Base-by-base conservation (phyloP, 352 stramenopile species). In the Phytophthora palmivora region DNA sequence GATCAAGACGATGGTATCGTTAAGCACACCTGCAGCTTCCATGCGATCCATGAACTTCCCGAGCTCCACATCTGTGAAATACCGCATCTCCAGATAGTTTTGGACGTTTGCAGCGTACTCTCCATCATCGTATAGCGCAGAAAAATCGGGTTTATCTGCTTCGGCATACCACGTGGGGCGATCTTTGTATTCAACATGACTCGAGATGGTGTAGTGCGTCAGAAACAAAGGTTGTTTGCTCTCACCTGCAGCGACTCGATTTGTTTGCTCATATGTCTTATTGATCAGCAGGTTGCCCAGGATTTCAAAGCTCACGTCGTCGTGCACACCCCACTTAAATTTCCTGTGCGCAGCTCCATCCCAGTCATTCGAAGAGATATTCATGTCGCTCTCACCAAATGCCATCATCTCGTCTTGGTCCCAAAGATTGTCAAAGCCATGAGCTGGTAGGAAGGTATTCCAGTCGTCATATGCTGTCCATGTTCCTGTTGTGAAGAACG, bases 141-240 rank as follows among this genome's bases (percentile, higher is more conserved):
- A 70, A 21, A 82, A 77, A 34, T 84, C 75, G 5, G 74, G 74
- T 14, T 79, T 58, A 5, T 72, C 49, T 0, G 24, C 6, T 3
- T 69, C 21, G 0, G 66, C 28, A 48, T 72, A 82, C 77, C 77
- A 82, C 39, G 69, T 59, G 0, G 77, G 72, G 2, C 58, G 57
- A 1, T 67, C 42, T 12, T 52, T 46, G 52, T 71, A 87, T 28
- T 62, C 55, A 14, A 63, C 63, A 65, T 87, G 78, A 46, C 72
- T 84, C 11, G 72, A 82, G 62, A 87, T 87, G 22, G 77, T 82
- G 57, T 82, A 84, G 42, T 80, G 72, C 7, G 65, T 84, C 18
- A 83, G 47, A 55, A 81, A 87, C 21, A 79, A 69, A 10, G 77
- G 74, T 42, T 69, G 58, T 55, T 77, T 81, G 3, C 47, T 24